phyloP scores from a whole-genome alignment of 2,329 filamentous ascomycete genomes.

The Endothia cerciana region DNA sequence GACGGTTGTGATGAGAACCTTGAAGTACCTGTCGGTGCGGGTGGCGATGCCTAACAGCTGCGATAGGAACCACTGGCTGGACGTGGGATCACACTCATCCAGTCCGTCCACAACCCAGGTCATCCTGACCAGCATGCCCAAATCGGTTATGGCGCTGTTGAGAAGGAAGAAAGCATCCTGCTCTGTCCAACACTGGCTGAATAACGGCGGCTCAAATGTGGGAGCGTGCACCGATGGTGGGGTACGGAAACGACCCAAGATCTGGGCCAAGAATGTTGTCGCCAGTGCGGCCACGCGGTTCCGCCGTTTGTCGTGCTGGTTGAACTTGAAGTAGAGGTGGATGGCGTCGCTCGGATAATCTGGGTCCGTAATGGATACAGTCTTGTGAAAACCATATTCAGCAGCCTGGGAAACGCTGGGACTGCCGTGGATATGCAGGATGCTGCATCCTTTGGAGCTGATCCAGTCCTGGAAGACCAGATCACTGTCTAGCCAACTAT shows the following conservation, averaged over 20 bases:
- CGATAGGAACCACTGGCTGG: background rate
- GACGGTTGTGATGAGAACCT: background rate
- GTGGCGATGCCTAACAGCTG: background rate
- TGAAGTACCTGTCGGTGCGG: background rate
- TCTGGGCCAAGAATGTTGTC: background rate
- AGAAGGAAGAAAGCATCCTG: background rate
- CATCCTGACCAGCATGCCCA: background rate
- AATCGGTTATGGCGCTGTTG: background rate
- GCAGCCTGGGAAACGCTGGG: background rate
- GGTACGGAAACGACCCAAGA: background rate
- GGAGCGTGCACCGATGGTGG: background rate
- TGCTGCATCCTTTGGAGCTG: background rate
- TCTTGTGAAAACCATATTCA: conserved; percentile 1
- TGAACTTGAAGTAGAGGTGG: background rate
- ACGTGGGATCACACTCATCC: background rate
- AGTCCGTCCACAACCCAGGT: background rate
- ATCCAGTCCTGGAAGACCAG: background rate
- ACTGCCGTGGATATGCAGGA: background rate
- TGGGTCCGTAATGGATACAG: background rate
- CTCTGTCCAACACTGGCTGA: background rate
- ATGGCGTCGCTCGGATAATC: background rate
- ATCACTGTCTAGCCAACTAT: background rate
- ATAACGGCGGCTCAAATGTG: background rate
- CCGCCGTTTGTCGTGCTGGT: background rate
- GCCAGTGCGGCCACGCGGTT: background rate